phyloP scores from a whole-genome alignment of 2,329 filamentous ascomycete genomes.

The Hypoxylon sp. region DNA sequence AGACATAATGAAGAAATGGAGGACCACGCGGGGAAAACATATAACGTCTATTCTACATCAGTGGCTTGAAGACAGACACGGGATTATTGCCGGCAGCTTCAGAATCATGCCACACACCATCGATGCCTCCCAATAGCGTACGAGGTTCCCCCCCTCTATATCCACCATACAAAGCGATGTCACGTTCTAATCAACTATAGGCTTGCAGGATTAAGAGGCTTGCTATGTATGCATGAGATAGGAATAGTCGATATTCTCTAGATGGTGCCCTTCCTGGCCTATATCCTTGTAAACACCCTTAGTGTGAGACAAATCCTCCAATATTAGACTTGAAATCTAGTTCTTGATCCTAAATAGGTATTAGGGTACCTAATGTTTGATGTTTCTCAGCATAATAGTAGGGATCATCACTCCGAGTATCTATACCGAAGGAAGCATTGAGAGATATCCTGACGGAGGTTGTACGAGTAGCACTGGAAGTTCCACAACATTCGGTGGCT shows the following conservation, averaged over 20 bases:
- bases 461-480: constrained; percentile 3
- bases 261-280: not conserved
- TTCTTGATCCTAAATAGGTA: not conserved
- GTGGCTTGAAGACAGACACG: constrained; percentile 7
- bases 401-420: not conserved
- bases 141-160: constrained; percentile 7
- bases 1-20: not conserved
- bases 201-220: not conserved
- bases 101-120: constrained; percentile 13
- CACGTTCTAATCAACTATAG: constrained; percentile 4
- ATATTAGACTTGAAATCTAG: not conserved
- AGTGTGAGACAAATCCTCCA: not conserved
- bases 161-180: not conserved
- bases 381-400: not conserved
- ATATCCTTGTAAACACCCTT: not conserved
- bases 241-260: not conserved
- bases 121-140: constrained; percentile 5
- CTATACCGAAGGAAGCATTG: constrained; percentile 11
- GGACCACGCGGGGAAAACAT: not conserved
- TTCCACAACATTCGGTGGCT: constrained; percentile 1
- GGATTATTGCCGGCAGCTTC: not conserved
- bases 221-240: not conserved
- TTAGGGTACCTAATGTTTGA: not conserved
- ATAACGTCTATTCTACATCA: constrained; percentile 11
- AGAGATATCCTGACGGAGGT: constrained; percentile 6